A percentile compares a stretch with the other conserved stretches of the same genome.
Evolutionary conservation across 2,329 filamentous ascomycete species (phyloP).

Genomic region (Calonectria hawksworthii): DNA sequence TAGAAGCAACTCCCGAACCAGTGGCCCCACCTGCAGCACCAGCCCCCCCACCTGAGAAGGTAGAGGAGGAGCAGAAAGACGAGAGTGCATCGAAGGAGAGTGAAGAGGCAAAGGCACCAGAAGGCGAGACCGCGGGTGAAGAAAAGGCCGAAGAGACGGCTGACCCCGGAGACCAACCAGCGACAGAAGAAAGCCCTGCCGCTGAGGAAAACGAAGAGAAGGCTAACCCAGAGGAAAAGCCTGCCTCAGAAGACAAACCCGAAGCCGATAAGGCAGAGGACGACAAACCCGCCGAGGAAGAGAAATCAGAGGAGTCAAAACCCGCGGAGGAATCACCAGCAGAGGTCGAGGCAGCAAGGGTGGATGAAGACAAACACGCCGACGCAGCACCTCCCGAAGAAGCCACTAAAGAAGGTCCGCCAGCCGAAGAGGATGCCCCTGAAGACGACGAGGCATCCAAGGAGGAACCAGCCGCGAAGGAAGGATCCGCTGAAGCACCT

Average conservation of each 20-base stretch:
- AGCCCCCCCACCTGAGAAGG: constrained; percentile 21
- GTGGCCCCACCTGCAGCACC: constrained; percentile 31
- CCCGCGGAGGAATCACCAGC: constrained; percentile 13
- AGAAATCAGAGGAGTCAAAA: constrained; percentile 11
- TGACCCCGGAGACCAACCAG: constrained; percentile 16
- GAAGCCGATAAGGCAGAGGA: constrained; percentile 3
- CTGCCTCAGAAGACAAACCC: constrained; percentile 13
- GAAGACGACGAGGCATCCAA: constrained; percentile 16
- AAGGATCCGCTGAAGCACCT: constrained; percentile 21
- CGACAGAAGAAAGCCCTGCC: neutral
- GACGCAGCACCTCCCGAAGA: constrained; percentile 27
- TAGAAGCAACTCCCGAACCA: constrained; percentile 21
- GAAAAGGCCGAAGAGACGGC: constrained; percentile 27
- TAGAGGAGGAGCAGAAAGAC: constrained; percentile 36
- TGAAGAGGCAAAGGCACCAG: constrained; percentile 23
- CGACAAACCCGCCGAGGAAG: constrained; percentile 25
- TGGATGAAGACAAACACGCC: constrained; percentile 27
- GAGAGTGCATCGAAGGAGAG: constrained; percentile 30
- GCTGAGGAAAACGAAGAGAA: constrained; percentile 13
- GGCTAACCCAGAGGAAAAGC: constrained; percentile 4
- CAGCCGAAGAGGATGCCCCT: constrained; percentile 23
- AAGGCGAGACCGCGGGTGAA: constrained; percentile 1
- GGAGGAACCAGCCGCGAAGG: constrained; percentile 18
- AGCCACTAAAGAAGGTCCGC: constrained; percentile 15
- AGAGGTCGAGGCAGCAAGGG: constrained; percentile 17